A percentile compares a stretch with the other conserved stretches of the same genome.
Conservation (phyloP, 345 rosid species). For the Erodium maritimum region DNA sequence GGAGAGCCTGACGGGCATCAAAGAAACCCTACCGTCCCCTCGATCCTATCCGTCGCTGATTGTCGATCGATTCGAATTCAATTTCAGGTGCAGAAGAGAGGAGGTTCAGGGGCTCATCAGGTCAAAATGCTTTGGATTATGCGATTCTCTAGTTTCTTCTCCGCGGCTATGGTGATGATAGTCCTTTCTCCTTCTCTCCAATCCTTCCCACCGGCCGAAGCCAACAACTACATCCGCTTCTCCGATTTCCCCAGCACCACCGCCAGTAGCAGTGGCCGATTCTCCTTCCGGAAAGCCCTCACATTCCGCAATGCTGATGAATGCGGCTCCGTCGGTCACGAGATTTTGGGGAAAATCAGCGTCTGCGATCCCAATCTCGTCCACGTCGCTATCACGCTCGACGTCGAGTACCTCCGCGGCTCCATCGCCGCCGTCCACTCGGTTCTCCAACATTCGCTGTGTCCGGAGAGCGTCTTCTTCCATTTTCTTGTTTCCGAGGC, state of each 20-base stretch:
- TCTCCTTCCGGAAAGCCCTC: conserved; percentile 38
- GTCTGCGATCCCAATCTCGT: conserved; percentile 58
- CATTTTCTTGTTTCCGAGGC: conserved; percentile 56
- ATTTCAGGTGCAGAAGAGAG: conserved; percentile 25
- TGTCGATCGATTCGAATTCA: conserved; percentile 16
- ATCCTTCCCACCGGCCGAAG: conserved; percentile 88
- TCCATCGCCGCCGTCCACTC: conserved; percentile 72
- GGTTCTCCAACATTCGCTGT: conserved; percentile 44
- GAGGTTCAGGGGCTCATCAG: conserved; percentile 17
- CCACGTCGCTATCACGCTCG: conserved; percentile 70
- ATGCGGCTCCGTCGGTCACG: conserved; percentile 20
- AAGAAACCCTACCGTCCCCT: conserved; percentile 34
- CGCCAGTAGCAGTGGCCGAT: background rate
- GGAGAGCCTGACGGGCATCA: conserved; percentile 34
- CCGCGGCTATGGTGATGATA: conserved; percentile 54
- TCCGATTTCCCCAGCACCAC: background rate
- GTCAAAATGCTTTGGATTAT: conserved; percentile 48
- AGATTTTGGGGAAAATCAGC: conserved; percentile 12
- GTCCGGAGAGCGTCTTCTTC: conserved; percentile 63
- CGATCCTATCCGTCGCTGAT: conserved; percentile 20
- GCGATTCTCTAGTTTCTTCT: conserved; percentile 50
- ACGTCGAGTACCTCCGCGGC: conserved; percentile 58
- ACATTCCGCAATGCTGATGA: conserved; percentile 47
- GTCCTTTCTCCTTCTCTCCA: conserved; percentile 77
- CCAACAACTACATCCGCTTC: conserved; percentile 52